Base-by-base conservation (phyloP, 208 protist genomes). In the Trypanosoma theileri region DNA sequence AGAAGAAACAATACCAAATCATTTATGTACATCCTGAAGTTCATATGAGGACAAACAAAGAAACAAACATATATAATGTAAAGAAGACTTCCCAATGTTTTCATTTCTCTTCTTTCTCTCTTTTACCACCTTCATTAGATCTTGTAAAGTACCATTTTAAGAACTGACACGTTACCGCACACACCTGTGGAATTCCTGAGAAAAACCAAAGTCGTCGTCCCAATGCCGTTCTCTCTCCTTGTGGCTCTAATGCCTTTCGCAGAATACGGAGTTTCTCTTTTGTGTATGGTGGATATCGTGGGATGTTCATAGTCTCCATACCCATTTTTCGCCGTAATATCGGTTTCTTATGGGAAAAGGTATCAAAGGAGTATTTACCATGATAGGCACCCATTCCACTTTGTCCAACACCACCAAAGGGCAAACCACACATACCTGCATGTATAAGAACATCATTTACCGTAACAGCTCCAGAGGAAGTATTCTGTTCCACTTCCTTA, bases 371-470 rank as follows among this genome's bases (percentile, higher is more conserved):
- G 21, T 67, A 42, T 42, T 89, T 78, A 24, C 93, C 91, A 56
- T 98, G 84, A 70, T 96, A 97, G 4, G 31, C 59, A 13, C 96
- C 96, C 70, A 97, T 88, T 21, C 96, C 96, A 59, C 71, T 85
- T 14, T 80, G 17, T 50, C 96, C 96, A 40, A 98, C 84, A 42
- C 96, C 96, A 52, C 96, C 96, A 81, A 98, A 98, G 45, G 96
- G 95, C 26, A 98, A 57, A 13, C 31, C 28, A 11, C 8, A 14
- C 26, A 68, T 61, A 19, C 21, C 28, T 22, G 80, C 57, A 53
- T 96, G 88, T 17, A 89, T 28, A 17, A 96, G 41, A 40, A 55
- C 54, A 58, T 94, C 89, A 77, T 98, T 97, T 45, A 94, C 73
- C 42, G 61, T 12, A 2, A 85, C 51, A 12, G 57, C 80, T 21